phyloP scores from a whole-genome alignment of 108 stramenopile genomes.

The Schizochytrium sp. region DNA sequence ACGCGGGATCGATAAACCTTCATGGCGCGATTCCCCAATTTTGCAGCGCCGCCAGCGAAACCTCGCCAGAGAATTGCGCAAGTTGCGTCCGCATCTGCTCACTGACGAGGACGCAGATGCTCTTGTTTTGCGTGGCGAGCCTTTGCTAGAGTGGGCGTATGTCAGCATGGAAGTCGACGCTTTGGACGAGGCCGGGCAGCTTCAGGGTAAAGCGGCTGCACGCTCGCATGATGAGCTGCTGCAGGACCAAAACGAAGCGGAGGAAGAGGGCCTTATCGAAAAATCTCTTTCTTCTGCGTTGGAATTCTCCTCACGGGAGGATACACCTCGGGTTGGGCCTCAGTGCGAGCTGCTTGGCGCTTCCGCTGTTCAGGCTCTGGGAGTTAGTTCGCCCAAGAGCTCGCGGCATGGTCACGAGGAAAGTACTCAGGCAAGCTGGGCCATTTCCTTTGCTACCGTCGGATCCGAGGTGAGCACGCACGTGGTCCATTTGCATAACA shows the following conservation, averaged over 20 bases:
- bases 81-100: background rate
- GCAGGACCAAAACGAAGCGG: too few species aligned
- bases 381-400: too few species aligned
- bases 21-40: background rate
- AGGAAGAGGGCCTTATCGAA: too few species aligned
- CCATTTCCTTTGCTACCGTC: background rate
- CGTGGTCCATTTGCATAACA: background rate
- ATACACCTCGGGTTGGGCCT: too few species aligned
- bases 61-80: background rate
- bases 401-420: too few species aligned
- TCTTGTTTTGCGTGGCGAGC: background rate
- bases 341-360: too few species aligned
- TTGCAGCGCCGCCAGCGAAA: background rate
- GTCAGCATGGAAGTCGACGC: background rate
- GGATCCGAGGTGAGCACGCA: background rate
- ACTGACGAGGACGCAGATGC: background rate
- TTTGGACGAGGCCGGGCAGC: background rate
- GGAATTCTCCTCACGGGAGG: too few species aligned
- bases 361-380: too few species aligned
- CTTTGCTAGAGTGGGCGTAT: conserved; percentile 18
- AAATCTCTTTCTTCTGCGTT: too few species aligned
- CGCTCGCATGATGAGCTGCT: too few species aligned
- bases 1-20: background rate
- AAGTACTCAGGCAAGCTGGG: background rate
- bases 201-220: too few species aligned